Evolutionary conservation across 495 filamentous ascomycete species (phyloP).

Genomic region (Pseudomonodictys pantanalensis): DNA sequence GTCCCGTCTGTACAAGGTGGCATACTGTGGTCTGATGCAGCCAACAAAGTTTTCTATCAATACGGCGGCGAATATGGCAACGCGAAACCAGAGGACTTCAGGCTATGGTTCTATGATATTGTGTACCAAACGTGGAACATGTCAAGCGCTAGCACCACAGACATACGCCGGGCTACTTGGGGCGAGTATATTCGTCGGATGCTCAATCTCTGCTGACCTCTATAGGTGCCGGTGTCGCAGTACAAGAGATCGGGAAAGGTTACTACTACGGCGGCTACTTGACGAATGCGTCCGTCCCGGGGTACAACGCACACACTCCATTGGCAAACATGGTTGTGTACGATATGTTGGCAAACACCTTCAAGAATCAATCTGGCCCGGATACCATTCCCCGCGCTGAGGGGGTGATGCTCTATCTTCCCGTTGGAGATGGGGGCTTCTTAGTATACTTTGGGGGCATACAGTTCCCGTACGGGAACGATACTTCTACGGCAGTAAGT

Average conservation of each 20-base stretch:
- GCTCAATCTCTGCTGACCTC: neutral
- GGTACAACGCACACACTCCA: conserved; percentile 41
- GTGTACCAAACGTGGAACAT: conserved; percentile 45
- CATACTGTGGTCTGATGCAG: conserved; percentile 49
- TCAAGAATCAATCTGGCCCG: conserved; percentile 45
- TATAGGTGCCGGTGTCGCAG: conserved; percentile 36
- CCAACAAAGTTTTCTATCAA: conserved; percentile 52
- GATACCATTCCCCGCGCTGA: conserved; percentile 45
- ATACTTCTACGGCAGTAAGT: conserved; percentile 18
- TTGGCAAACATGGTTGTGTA: conserved; percentile 44
- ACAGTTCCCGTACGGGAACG: conserved; percentile 32
- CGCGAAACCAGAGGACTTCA: conserved; percentile 37
- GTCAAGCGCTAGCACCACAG: conserved; percentile 8
- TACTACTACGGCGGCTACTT: conserved; percentile 51
- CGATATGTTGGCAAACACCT: conserved; percentile 45
- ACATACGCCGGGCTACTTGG: conserved; percentile 35
- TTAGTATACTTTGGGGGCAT: conserved; percentile 53
- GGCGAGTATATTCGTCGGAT: neutral
- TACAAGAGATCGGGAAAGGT: conserved; percentile 37
- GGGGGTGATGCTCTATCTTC: conserved; percentile 48
- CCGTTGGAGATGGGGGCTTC: conserved; percentile 50
- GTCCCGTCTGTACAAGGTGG: conserved; percentile 47
- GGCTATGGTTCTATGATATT: conserved; percentile 45
- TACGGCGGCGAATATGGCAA: conserved; percentile 50
- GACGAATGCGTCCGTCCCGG: conserved; percentile 43